phyloP scores from a whole-genome alignment of 2,329 filamentous ascomycete species.

The Colletotrichum musicola region DNA sequence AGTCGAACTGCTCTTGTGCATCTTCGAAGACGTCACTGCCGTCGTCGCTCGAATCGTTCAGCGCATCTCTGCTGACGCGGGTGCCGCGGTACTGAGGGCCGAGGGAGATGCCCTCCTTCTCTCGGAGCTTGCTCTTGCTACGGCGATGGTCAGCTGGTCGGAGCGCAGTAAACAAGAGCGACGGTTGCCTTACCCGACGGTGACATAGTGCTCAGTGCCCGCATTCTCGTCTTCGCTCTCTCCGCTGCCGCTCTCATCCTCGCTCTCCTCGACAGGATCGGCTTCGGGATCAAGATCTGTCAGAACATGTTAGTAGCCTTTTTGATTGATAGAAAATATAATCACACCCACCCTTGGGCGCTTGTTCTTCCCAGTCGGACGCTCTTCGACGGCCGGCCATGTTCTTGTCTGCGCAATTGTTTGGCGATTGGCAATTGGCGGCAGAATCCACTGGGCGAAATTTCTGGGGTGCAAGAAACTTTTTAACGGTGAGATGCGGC shows the following conservation, averaged over 20 bases:
- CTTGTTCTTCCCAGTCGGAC: constrained; percentile 38
- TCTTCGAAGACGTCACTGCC: constrained; percentile 63
- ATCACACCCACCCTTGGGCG: constrained; percentile 34
- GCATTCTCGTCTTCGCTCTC: constrained; percentile 61
- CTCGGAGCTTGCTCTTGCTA: constrained; percentile 85
- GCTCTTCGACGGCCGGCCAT: constrained; percentile 31
- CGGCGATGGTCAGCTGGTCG: constrained; percentile 14
- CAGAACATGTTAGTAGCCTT: constrained; percentile 5
- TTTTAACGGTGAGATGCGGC: constrained; percentile 40
- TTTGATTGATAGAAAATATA: background rate
- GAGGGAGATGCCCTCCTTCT: constrained; percentile 75
- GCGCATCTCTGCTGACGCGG: constrained; percentile 76
- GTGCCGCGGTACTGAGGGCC: constrained; percentile 86
- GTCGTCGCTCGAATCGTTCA: constrained; percentile 54
- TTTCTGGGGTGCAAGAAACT: constrained; percentile 40
- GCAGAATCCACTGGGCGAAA: constrained; percentile 29
- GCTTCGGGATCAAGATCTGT: constrained; percentile 40
- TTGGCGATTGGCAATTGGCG: background rate
- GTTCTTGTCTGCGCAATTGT: constrained; percentile 9
- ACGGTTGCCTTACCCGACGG: constrained; percentile 69
- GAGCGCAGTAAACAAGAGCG: background rate
- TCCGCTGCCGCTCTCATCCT: constrained; percentile 59
- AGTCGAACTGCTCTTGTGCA: constrained; percentile 48
- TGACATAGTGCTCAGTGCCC: constrained; percentile 88
- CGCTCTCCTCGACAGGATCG: constrained; percentile 29